A percentile compares a stretch with the other conserved stretches of the same genome.
Conservation (phyloP, 495 filamentous ascomycete species). For the Cercophora scortea region DNA sequence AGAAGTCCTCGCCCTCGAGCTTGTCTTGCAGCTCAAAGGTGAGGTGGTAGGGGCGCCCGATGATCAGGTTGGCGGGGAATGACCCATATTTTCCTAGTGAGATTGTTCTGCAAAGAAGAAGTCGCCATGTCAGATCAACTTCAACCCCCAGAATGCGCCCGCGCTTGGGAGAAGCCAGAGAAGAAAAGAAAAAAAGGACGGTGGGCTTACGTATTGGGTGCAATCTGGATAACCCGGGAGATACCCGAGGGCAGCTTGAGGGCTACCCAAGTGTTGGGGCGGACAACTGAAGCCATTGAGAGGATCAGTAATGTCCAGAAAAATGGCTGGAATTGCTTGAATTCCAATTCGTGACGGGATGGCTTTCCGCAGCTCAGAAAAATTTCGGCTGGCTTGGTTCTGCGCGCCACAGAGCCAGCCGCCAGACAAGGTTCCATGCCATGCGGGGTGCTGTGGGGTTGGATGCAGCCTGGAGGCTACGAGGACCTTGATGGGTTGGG, state of each 20-base stretch:
- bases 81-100: slow-evolving; percentile 83
- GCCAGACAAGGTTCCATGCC: no score
- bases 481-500: no score
- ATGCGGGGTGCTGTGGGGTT: no score
- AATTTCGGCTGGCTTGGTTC: no score
- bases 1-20: slow-evolving; percentile 42
- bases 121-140: background rate
- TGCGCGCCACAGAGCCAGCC: no score
- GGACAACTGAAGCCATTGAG: slow-evolving; percentile 43
- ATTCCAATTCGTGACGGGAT: no score
- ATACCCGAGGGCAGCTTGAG: slow-evolving; percentile 62
- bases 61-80: slow-evolving; percentile 76
- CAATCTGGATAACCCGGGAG: slow-evolving; percentile 53
- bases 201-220: slow-evolving; percentile 67
- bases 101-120: slow-evolving; percentile 56
- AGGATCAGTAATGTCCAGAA: no score
- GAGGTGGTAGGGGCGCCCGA: slow-evolving; percentile 81
- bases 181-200: background rate
- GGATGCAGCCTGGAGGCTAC: no score
- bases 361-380: no score
- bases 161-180: background rate
- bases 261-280: slow-evolving; percentile 55
- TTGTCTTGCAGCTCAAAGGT: slow-evolving; percentile 83
- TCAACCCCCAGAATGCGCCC: background rate
- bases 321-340: no score